These are phyloP conservation scores for Pichia sp. DNA, from an alignment of 1,139 yeast genomes.

Conservation along the genomic window DNA sequence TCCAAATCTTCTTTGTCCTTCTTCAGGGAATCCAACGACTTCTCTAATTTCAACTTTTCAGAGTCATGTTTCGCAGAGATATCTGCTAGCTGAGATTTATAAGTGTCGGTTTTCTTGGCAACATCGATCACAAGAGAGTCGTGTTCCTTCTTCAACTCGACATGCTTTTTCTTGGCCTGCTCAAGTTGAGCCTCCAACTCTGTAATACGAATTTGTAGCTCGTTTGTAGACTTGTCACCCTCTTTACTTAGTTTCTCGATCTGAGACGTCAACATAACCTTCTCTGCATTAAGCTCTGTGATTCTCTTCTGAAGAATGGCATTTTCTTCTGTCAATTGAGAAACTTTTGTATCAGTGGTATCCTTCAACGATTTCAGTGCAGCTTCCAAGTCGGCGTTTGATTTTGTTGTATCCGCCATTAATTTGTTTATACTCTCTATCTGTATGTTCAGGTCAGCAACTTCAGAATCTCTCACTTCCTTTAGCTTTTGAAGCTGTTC, in stretches of 20 bases:
- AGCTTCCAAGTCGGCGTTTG: conserved; percentile 3
- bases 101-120: no score
- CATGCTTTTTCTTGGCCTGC: neutral
- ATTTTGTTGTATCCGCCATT: conserved; percentile 3
- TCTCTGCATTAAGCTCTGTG: conserved; percentile 1
- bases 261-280: neutral
- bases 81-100: no score
- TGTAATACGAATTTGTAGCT: neutral
- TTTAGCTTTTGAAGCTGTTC: conserved; percentile 1
- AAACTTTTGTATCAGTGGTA: conserved; percentile 4
- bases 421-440: conserved; percentile 2
- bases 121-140: neutral
- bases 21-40: neutral
- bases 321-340: conserved; percentile 3
- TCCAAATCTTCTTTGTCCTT: conserved; percentile 1
- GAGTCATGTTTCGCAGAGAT: neutral
- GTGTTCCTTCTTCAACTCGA: neutral
- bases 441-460: conserved; percentile 3
- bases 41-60: neutral
- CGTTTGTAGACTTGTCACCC: neutral
- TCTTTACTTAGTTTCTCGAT: neutral
- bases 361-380: conserved; percentile 2
- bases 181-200: neutral
- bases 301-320: neutral
- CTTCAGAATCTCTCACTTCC: no score